Conservation (phyloP, 2,329 filamentous ascomycete species). For the Sporothrix mexicana region DNA sequence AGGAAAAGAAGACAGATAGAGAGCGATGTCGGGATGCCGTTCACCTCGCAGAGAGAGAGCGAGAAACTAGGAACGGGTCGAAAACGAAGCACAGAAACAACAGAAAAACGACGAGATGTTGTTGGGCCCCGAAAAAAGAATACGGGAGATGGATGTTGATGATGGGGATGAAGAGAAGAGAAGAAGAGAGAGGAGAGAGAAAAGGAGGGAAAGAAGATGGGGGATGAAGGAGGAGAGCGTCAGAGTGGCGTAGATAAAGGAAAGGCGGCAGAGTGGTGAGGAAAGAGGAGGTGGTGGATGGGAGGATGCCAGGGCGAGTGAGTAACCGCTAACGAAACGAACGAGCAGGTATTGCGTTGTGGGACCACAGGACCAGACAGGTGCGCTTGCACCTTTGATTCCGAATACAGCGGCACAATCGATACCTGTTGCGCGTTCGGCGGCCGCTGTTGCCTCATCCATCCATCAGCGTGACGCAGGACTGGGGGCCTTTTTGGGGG, state of each 20-base stretch:
- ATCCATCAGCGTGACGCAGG: constrained; percentile 37
- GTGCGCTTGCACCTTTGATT: constrained; percentile 19
- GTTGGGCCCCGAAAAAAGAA: constrained; percentile 3
- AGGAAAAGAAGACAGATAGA: constrained; percentile 4
- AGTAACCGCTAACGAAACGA: constrained; percentile 31
- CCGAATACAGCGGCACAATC: constrained; percentile 23
- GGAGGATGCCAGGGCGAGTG: constrained; percentile 22
- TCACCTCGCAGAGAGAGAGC: constrained; percentile 42
- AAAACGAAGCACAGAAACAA: neutral
- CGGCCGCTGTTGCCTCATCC: constrained; percentile 40
- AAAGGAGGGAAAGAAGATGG: constrained; percentile 33
- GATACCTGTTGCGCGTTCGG: constrained; percentile 37
- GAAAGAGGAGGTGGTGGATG: constrained; percentile 25
- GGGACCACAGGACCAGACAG: constrained; percentile 15
- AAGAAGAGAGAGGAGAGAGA: constrained; percentile 26
- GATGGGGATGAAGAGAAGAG: constrained; percentile 17
- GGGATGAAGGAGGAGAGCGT: constrained; percentile 37
- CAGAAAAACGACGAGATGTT: constrained; percentile 10
- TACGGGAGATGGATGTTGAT: constrained; percentile 23
- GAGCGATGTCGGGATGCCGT: constrained; percentile 46
- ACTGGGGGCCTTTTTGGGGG: constrained; percentile 20
- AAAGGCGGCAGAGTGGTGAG: constrained; percentile 20
- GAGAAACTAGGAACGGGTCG: neutral
- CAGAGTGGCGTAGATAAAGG: constrained; percentile 42
- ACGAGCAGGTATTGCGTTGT: constrained; percentile 29